Evolutionary conservation across 306 rosid species (phyloP).

Genomic region (Albizia julibrissin): DNA sequence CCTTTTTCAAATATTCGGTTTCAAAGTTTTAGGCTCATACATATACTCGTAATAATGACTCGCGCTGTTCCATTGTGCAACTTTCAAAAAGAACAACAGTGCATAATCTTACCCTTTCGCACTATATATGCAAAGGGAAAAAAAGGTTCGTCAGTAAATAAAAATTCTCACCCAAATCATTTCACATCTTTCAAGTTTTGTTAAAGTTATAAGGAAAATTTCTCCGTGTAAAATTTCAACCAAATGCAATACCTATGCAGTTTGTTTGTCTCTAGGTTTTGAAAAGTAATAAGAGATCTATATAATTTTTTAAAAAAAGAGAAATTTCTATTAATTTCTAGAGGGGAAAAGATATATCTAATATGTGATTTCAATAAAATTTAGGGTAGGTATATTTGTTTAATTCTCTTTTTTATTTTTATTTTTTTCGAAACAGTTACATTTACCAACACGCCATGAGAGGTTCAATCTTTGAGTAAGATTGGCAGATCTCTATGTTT

Average conservation of each 20-base stretch:
- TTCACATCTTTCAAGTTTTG: background rate
- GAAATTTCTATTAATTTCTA: too few species aligned
- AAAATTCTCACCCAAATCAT: background rate
- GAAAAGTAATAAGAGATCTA: background rate
- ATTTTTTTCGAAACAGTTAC: too few species aligned
- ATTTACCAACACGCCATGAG: background rate
- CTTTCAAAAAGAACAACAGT: constrained; percentile 37
- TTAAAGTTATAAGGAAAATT: background rate
- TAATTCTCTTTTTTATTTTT: too few species aligned
- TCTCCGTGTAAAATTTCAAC: background rate
- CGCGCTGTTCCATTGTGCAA: constrained; percentile 21
- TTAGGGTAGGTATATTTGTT: too few species aligned
- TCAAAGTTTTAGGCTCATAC: constrained; percentile 45
- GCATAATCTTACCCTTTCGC: constrained; percentile 7
- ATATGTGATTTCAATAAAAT: too few species aligned
- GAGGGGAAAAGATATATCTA: too few species aligned
- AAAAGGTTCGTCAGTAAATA: background rate
- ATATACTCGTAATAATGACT: constrained; percentile 48
- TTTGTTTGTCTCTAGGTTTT: background rate
- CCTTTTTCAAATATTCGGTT: constrained; percentile 33
- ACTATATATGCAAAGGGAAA: background rate
- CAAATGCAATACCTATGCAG: background rate
- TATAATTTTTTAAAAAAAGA: too few species aligned
- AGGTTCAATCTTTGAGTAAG: background rate
- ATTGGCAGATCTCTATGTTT: background rate